A percentile compares a stretch with the other conserved stretches of the same genome.
Conservation (phyloP, 805 yeast species). For the Candida endomychidarum region DNA sequence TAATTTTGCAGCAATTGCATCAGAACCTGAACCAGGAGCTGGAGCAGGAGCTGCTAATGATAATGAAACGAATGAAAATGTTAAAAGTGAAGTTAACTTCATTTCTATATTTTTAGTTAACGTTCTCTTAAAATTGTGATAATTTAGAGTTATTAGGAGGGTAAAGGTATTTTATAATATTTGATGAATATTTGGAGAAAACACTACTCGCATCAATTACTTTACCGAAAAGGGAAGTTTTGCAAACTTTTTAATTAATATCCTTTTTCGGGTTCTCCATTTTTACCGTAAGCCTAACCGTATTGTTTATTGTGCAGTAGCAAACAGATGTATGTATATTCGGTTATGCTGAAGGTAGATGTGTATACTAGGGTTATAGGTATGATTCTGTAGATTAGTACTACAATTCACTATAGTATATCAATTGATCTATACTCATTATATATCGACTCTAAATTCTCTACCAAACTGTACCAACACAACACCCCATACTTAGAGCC, state of each 20-base stretch:
- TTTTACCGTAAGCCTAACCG: not conserved
- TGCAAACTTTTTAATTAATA: constrained; percentile 8
- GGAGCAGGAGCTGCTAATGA: constrained; percentile 16
- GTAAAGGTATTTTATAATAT: constrained; percentile 3
- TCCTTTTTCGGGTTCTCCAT: constrained; percentile 7
- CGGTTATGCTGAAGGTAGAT: too few relatives aligned
- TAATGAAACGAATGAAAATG: constrained; percentile 16
- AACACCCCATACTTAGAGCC: too few relatives aligned
- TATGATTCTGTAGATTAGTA: too few relatives aligned
- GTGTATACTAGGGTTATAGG: too few relatives aligned
- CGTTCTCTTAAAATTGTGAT: not conserved
- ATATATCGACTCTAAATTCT: too few relatives aligned
- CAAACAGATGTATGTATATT: too few relatives aligned
- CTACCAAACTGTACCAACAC: too few relatives aligned
- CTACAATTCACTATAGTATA: too few relatives aligned
- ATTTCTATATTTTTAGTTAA: constrained; percentile 1
- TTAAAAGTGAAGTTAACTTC: constrained; percentile 14
- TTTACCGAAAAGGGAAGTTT: constrained; percentile 11
- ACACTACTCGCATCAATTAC: constrained; percentile 6
- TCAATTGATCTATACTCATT: too few relatives aligned
- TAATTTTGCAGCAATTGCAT: constrained; percentile 5
- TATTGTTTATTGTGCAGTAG: too few relatives aligned
- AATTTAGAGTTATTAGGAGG: not conserved
- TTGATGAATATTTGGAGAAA: not conserved
- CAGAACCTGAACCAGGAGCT: not conserved